Conservation (phyloP, 345 rosid species). For the Iberis pinnata region DNA sequence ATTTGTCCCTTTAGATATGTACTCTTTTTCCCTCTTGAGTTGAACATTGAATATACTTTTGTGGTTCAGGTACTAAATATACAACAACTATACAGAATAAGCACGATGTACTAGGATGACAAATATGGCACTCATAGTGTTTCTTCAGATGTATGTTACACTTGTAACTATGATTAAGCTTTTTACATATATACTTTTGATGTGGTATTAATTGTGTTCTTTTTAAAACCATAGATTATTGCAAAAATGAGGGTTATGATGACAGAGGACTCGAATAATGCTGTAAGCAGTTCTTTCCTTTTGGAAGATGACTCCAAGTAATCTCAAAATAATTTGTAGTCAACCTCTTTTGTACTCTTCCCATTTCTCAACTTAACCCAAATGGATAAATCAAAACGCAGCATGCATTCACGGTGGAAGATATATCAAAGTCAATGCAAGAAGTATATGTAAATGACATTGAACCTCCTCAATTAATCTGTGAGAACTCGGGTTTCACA, state of each 20-base stretch:
- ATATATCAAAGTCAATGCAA: no score
- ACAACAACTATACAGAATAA: conserved; percentile 90
- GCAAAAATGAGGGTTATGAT: conserved; percentile 91
- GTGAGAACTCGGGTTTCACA: conserved; percentile 88
- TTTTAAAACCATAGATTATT: conserved; percentile 53
- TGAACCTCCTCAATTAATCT: no score
- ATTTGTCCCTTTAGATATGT: neutral
- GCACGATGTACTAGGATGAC: no score
- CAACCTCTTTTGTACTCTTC: neutral
- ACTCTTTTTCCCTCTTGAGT: neutral
- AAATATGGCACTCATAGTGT: conserved; percentile 94
- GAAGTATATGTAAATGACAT: no score
- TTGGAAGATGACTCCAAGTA: conserved; percentile 99
- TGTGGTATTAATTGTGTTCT: no score
- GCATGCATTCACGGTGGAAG: no score
- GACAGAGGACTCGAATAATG: conserved; percentile 93
- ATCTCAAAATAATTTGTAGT: neutral
- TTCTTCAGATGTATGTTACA: conserved; percentile 74
- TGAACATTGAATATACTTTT: conserved; percentile 2
- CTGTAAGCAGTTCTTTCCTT: conserved; percentile 91
- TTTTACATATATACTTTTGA: conserved; percentile 4
- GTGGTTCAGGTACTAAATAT: conserved; percentile 76
- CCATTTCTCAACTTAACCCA: conserved; percentile 12
- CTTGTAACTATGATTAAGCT: conserved; percentile 5
- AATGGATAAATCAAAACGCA: conserved; percentile 33